These are phyloP conservation scores for Globisporangium parvum DNA, from an alignment of 352 stramenopile genomes.

Conservation along the genomic window DNA sequence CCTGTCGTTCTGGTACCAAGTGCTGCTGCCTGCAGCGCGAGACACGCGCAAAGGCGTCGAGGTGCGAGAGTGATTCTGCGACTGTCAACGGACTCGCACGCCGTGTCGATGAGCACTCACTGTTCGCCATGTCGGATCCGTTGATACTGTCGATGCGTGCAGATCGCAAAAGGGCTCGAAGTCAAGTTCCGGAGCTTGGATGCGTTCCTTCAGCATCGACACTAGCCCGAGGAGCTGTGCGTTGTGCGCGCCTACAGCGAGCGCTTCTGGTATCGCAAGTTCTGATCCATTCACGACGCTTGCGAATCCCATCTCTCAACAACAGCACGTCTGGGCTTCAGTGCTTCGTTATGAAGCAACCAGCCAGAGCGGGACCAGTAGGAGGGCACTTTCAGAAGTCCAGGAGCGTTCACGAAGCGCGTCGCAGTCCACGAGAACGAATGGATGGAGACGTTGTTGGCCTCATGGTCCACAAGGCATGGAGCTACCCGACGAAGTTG, in stretches of 20 bases:
- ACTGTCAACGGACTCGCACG: background rate
- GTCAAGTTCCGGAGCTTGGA: conserved; percentile 13
- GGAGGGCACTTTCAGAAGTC: no score
- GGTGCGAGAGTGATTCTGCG: conserved; percentile 8
- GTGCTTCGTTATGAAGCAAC: no score
- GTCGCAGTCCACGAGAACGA: no score
- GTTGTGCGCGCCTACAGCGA: no score
- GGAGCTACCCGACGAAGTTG: no score
- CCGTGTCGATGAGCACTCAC: background rate
- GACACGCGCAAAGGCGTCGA: conserved; percentile 4
- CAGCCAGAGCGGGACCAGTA: no score
- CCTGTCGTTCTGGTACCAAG: conserved; percentile 30
- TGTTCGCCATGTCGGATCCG: background rate
- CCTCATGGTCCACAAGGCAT: no score
- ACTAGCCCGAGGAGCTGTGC: background rate
- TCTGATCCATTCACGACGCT: no score
- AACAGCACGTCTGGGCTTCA: no score
- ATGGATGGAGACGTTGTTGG: background rate
- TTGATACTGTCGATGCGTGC: background rate
- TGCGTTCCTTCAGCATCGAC: conserved; percentile 3
- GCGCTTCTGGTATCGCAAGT: no score
- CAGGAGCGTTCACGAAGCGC: no score
- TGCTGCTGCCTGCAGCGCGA: conserved; percentile 9
- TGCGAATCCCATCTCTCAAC: no score
- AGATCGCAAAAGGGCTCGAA: conserved; percentile 11